Percentiles rank a stretch among this genome's conserved stretches.
phyloP scores from a whole-genome alignment of 2,329 filamentous ascomycete species.

The Helotiales sp. region DNA sequence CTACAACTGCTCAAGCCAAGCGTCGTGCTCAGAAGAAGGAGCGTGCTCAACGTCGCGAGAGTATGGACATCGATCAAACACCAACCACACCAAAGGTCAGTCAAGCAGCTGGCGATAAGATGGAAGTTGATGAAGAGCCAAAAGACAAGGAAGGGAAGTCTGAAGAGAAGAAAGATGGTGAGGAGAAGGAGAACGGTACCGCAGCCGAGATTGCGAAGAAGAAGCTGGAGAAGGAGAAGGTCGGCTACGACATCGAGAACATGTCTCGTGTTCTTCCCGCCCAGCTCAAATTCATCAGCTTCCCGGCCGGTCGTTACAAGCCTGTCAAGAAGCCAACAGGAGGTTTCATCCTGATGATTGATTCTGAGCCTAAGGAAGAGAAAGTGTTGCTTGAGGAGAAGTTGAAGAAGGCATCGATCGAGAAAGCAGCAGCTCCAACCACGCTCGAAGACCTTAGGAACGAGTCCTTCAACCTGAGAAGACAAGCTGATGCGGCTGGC shows the following conservation, averaged over 20 bases:
- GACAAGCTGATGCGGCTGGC: constrained; percentile 38
- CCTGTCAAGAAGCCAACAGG: constrained; percentile 95
- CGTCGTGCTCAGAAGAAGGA: constrained; percentile 93
- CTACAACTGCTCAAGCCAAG: constrained; percentile 95
- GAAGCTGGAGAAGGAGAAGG: constrained; percentile 93
- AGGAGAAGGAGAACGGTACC: constrained; percentile 56
- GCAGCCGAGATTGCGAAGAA: constrained; percentile 69
- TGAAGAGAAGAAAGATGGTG: constrained; percentile 61
- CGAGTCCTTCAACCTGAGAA: constrained; percentile 41
- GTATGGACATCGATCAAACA: constrained; percentile 89
- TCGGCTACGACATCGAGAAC: constrained; percentile 94
- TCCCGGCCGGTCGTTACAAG: constrained; percentile 86
- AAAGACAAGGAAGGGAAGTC: constrained; percentile 48
- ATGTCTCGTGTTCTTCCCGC: constrained; percentile 91
- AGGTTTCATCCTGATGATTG: constrained; percentile 86
- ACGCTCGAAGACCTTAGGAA: constrained; percentile 32
- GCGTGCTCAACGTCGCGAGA: constrained; percentile 82
- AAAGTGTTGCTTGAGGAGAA: constrained; percentile 88
- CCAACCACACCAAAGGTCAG: constrained; percentile 69
- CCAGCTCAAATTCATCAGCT: constrained; percentile 94
- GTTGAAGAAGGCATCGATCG: constrained; percentile 74
- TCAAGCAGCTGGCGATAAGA: constrained; percentile 69
- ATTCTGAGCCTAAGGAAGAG: constrained; percentile 75
- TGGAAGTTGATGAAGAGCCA: constrained; percentile 75
- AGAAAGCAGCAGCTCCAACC: constrained; percentile 52